Percentiles rank a stretch among this genome's conserved stretches.
These are phyloP conservation scores for Fusarium sp. DNA, from an alignment of 2,329 filamentous ascomycete genomes.

Conservation along the genomic window DNA sequence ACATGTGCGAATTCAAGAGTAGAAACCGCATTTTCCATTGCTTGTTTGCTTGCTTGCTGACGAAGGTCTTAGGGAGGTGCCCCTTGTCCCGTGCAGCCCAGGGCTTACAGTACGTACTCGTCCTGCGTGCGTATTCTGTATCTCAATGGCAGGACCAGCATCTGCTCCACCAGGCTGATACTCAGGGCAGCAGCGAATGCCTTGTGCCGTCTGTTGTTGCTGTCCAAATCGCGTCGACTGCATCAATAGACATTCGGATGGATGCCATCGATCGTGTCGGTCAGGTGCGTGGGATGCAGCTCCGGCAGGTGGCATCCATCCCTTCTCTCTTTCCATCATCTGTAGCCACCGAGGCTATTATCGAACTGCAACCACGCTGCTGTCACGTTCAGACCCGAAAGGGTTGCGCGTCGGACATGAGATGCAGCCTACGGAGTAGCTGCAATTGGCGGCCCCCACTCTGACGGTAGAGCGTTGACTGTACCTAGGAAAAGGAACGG, in stretches of 20 bases:
- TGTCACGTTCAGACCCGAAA: slow-evolving; percentile 30
- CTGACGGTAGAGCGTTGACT: slow-evolving; percentile 1
- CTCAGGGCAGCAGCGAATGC: slow-evolving; percentile 3
- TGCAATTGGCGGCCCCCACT: slow-evolving; percentile 13
- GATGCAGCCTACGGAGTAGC: slow-evolving; percentile 2
- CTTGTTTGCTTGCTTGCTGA: slow-evolving; percentile 17
- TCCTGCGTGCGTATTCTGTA: slow-evolving; percentile 1
- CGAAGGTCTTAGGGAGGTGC: slow-evolving; percentile 28
- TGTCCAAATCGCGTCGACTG: background rate
- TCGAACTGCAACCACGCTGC: slow-evolving; percentile 18
- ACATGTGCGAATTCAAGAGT: slow-evolving; percentile 25
- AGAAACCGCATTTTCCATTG: background rate
- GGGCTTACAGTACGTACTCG: slow-evolving; percentile 27
- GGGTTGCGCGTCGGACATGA: slow-evolving; percentile 30
- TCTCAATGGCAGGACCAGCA: slow-evolving; percentile 23
- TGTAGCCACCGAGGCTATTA: slow-evolving; percentile 18
- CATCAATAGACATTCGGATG: background rate
- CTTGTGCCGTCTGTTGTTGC: slow-evolving; percentile 1
- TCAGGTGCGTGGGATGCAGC: slow-evolving; percentile 7
- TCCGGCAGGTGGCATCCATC: background rate
- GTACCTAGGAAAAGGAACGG: background rate
- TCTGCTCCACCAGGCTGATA: slow-evolving; percentile 32
- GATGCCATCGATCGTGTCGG: slow-evolving; percentile 6
- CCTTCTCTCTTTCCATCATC: slow-evolving; percentile 5
- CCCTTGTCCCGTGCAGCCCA: slow-evolving; percentile 34